Conservation (phyloP, 2,329 filamentous ascomycete genomes). For the Fusarium proliferatum region DNA sequence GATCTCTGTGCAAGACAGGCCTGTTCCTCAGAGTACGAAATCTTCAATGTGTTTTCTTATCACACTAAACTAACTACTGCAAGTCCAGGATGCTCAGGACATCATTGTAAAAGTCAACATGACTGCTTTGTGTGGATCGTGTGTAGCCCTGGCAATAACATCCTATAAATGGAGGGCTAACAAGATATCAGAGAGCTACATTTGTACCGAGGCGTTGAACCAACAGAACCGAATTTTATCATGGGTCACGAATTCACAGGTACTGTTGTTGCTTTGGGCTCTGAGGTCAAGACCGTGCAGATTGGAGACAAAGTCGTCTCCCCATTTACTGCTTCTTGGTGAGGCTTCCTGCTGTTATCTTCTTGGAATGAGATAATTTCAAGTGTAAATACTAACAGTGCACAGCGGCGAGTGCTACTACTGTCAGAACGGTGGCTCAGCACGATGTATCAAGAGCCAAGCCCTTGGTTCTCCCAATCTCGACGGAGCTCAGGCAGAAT, state of each 20-base stretch:
- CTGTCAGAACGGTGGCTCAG: slow-evolving; percentile 80
- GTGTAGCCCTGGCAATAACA: background rate
- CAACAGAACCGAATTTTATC: slow-evolving; percentile 70
- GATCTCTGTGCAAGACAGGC: slow-evolving; percentile 81
- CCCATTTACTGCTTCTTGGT: slow-evolving; percentile 88
- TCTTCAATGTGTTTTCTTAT: background rate
- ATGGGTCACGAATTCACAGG: slow-evolving; percentile 93
- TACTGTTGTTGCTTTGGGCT: slow-evolving; percentile 73
- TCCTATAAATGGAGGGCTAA: background rate
- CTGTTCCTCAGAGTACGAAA: slow-evolving; percentile 70
- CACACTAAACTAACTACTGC: background rate
- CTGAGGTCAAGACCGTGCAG: slow-evolving; percentile 73
- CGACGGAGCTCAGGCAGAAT: slow-evolving; percentile 86
- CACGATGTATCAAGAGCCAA: slow-evolving; percentile 75
- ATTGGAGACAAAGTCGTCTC: slow-evolving; percentile 83
- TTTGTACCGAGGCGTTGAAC: slow-evolving; percentile 83
- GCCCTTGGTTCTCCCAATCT: slow-evolving; percentile 77
- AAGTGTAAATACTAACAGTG: rapidly evolving
- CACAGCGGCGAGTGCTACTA: slow-evolving; percentile 78
- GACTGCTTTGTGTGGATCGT: slow-evolving; percentile 92
- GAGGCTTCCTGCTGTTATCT: slow-evolving; percentile 37
- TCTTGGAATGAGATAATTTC: rapidly evolving
- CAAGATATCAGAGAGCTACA: slow-evolving; percentile 78
- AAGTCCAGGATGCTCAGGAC: slow-evolving; percentile 75
- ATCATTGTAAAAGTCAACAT: slow-evolving; percentile 85